Evolutionary conservation across 225 moss, liverwort and hornwort genomes (phyloP).

Genomic region (Bryum argenteum): DNA sequence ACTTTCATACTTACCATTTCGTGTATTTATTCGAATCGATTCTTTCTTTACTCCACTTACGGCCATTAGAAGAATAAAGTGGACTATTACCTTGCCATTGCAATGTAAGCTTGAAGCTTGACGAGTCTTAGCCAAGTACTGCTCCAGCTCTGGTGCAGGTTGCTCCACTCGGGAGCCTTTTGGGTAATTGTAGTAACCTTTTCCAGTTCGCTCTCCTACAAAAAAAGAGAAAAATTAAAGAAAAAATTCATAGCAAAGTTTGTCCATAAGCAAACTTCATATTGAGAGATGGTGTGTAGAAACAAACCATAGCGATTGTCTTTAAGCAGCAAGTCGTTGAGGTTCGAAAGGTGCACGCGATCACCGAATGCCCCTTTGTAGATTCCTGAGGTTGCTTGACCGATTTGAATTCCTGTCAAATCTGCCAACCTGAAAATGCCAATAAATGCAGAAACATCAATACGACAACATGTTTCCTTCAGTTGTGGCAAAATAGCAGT

Average conservation of each 20-base stretch:
- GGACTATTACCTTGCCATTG: constrained; percentile 52
- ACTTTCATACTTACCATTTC: too few relatives aligned
- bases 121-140: constrained; percentile 61
- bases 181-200: constrained; percentile 76
- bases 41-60: too few relatives aligned
- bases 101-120: constrained; percentile 51
- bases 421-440: constrained; percentile 60
- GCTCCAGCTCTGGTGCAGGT: constrained; percentile 73
- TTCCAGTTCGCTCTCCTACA: constrained; percentile 80
- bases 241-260: too few relatives aligned
- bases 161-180: constrained; percentile 68
- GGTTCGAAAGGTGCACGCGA: constrained; percentile 46
- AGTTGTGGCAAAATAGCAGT: too few relatives aligned
- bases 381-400: constrained; percentile 35
- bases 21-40: too few relatives aligned
- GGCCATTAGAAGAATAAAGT: background rate
- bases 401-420: constrained; percentile 67
- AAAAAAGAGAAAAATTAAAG: too few relatives aligned
- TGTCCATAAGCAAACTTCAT: too few relatives aligned
- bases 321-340: constrained; percentile 47
- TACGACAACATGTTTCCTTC: too few relatives aligned
- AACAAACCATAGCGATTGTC: constrained; percentile 61
- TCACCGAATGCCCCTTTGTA: constrained; percentile 58
- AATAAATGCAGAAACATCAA: background rate
- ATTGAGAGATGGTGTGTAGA: too few relatives aligned